Base-by-base conservation (phyloP, 495 filamentous ascomycete genomes). In the Penicillium simplicissimum region DNA sequence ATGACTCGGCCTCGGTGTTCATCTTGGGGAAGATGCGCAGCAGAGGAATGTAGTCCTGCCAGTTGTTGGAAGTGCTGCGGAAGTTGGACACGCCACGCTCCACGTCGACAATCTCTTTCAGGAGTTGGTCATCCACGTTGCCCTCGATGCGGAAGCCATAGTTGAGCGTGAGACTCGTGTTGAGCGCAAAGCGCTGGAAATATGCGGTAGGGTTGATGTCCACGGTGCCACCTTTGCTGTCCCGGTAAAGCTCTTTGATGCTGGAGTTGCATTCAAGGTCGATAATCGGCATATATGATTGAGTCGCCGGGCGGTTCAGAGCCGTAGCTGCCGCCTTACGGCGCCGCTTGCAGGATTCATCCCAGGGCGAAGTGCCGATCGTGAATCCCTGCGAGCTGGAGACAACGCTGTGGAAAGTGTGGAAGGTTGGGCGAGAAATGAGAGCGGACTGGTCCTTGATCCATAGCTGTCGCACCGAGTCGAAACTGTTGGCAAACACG, bases 321-420 rank as follows among this genome's bases (percentile, higher is more conserved):
- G 88, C 88, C 0, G 87, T 89, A 3, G 87, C 88, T 0, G 88
- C 88, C 0, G 87, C 86, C 75, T 90, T 90, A 49, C 88, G 79
- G 8, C 87, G 82, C 8, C 81, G 79, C 72, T 91, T 91, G 76
- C 87, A 89, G 43, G 83, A 87, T 55, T 89, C 88, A 67, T 90
- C 87, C 87, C 87, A 91, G 0, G 88, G 88, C 0, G 85, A 88
- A 0, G 88, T 90, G 7, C 88, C 88, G 61, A 91, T 88, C 0
- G 87, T 90, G 68, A 88, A 90, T 8, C 87, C 87, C 73, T 89
- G 86, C 15, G 84, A 87, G 61, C 77, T 83, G 42, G 86, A 88
- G 8, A 90, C 86, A 7, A 90, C 87, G 36, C 78, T 86, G 66
- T 91, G 88, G 77, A 90, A 90, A 1, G 88, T 90, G 67, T 90